Percentiles rank a stretch among this genome's conserved stretches.
Evolutionary conservation across 352 stramenopile species (phyloP).

Genomic region (Phytophthora pini): DNA sequence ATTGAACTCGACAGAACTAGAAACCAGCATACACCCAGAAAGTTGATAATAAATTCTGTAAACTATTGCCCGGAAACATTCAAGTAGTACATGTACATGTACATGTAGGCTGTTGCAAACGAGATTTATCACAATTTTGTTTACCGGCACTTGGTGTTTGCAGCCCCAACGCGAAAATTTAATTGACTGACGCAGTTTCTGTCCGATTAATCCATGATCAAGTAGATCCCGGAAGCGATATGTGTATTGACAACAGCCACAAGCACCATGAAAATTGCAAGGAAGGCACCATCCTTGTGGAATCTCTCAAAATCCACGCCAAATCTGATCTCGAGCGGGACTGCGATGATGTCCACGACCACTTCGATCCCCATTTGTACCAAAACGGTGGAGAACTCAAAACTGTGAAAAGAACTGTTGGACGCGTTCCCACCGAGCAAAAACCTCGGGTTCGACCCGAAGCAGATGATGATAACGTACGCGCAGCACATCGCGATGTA

Average conservation of each 20-base stretch:
- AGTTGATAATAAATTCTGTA: too few relatives aligned
- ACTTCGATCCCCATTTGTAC: conserved; percentile 38
- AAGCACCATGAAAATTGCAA: conserved; percentile 36
- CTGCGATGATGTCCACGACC: conserved; percentile 34
- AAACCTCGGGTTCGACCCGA: conserved; percentile 27
- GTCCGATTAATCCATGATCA: not conserved
- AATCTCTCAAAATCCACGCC: conserved; percentile 31
- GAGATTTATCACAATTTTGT: too few relatives aligned
- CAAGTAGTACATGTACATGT: too few relatives aligned
- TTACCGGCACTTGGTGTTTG: too few relatives aligned
- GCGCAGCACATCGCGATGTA: conserved; percentile 54
- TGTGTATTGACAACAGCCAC: conserved; percentile 34
- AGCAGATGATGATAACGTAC: conserved; percentile 32
- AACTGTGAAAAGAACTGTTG: conserved; percentile 7
- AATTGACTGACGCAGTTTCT: too few relatives aligned
- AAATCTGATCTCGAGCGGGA: conserved; percentile 28
- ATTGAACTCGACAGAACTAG: not conserved
- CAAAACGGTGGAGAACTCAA: conserved; percentile 21
- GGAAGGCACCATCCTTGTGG: conserved; percentile 34
- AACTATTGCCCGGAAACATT: too few relatives aligned
- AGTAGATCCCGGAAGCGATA: conserved; percentile 23
- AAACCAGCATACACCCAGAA: not conserved
- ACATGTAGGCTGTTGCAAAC: too few relatives aligned
- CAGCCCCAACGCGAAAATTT: too few relatives aligned
- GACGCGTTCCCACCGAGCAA: conserved; percentile 17